Percentiles rank a stretch among this genome's conserved stretches.
These are phyloP conservation scores for Vitis labrusca DNA, from an alignment of 164 flowering plant species.

Conservation along the genomic window DNA sequence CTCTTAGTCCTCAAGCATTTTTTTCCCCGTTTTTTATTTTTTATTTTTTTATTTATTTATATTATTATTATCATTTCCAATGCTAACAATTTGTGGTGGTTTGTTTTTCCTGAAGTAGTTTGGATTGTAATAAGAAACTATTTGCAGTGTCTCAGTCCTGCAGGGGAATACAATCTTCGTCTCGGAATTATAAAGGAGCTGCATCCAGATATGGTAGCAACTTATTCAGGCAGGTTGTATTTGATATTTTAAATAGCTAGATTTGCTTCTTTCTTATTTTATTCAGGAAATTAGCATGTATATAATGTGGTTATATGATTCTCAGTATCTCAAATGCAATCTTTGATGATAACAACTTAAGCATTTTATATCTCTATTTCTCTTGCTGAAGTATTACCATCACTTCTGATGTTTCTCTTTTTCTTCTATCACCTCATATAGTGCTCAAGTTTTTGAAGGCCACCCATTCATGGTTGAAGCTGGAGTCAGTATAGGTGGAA, in stretches of 20 bases:
- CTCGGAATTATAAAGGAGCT: constrained; percentile 95
- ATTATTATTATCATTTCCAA: not conserved
- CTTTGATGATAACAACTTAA: too few relatives aligned
- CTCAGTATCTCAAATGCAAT: not conserved
- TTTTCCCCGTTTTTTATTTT: not conserved
- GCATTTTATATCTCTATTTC: not conserved
- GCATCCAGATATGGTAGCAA: constrained; percentile 98
- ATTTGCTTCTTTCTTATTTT: constrained; percentile 4
- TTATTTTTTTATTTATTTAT: too few relatives aligned
- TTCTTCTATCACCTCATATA: constrained; percentile 27
- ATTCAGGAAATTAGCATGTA: not conserved
- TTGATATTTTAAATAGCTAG: constrained; percentile 8
- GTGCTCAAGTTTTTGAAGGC: constrained; percentile 98
- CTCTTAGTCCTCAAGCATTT: not conserved
- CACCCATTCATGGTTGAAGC: constrained; percentile 99
- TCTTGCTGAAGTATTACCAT: constrained; percentile 1
- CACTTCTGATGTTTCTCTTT: not conserved
- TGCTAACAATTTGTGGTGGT: too few relatives aligned
- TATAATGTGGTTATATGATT: not conserved
- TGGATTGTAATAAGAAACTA: not conserved
- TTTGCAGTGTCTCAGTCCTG: constrained; percentile 96
- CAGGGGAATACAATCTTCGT: constrained; percentile 98
- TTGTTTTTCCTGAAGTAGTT: not conserved
- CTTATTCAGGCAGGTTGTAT: constrained; percentile 90
- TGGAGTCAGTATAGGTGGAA: constrained; percentile 95